Percentiles rank a stretch among this genome's conserved stretches.
Conservation (phyloP, 257 asterid species). For the Jacaranda copaia region DNA sequence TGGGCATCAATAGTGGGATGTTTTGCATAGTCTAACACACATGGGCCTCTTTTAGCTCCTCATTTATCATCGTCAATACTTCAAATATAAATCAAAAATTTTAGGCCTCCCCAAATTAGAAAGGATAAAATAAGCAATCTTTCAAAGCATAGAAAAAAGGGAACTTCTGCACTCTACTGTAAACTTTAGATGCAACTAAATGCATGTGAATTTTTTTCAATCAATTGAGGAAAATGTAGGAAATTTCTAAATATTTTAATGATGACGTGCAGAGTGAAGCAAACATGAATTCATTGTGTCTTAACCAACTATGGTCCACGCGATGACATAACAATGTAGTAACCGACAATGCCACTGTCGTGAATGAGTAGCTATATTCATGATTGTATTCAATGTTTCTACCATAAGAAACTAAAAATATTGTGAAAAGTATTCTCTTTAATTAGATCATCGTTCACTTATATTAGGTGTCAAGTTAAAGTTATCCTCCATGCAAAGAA, state of each 20-base stretch:
- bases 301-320: constrained; percentile 5
- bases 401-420: neutral
- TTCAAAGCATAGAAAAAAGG: neutral
- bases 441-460: neutral
- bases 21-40: neutral
- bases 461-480: neutral
- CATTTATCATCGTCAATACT: neutral
- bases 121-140: no score
- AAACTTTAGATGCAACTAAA: neutral
- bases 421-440: constrained; percentile 1
- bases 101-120: no score
- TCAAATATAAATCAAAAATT: neutral
- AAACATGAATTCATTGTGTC: constrained; percentile 21
- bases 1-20: neutral
- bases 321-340: neutral
- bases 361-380: constrained; percentile 6
- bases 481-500: constrained; percentile 29
- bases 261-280: neutral
- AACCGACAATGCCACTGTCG: constrained; percentile 9
- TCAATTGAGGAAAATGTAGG: neutral
- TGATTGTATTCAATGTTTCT: constrained; percentile 12
- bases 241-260: neutral
- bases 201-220: neutral
- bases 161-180: neutral
- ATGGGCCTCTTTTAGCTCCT: neutral